phyloP scores from a whole-genome alignment of 139 green algal species.

The Chlamydomonas sphaeroides region DNA sequence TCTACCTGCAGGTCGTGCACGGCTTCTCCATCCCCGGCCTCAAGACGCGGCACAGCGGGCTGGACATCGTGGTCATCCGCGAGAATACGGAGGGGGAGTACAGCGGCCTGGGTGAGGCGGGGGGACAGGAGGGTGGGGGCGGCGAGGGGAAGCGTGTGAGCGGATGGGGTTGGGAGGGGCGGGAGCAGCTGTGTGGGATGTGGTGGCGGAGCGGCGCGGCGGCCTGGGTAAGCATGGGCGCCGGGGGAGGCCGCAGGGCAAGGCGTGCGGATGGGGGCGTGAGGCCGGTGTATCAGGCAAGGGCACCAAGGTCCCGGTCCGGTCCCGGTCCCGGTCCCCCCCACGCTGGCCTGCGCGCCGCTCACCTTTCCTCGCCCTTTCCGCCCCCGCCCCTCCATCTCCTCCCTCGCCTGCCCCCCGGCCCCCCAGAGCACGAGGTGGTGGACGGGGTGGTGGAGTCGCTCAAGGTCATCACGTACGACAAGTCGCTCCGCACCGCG shows the following conservation, averaged over 20 bases:
- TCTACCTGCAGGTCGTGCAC: constrained; percentile 47
- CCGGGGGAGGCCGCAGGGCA: too few species aligned
- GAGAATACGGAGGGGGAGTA: constrained; percentile 96
- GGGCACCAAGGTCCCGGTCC: too few species aligned
- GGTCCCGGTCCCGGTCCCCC: too few species aligned
- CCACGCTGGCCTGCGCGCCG: too few species aligned
- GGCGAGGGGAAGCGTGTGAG: not conserved
- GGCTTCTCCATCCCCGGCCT: constrained; percentile 88
- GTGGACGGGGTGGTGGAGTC: constrained; percentile 92
- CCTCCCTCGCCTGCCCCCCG: not conserved
- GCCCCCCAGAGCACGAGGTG: constrained; percentile 85
- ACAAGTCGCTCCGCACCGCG: constrained; percentile 80
- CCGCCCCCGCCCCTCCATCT: not conserved
- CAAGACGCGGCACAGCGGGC: constrained; percentile 84
- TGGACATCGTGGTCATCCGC: constrained; percentile 94
- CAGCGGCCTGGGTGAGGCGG: constrained; percentile 73
- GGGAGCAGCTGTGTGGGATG: too few species aligned
- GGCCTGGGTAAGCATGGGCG: too few species aligned
- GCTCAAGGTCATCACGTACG: constrained; percentile 93
- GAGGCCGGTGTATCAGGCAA: too few species aligned
- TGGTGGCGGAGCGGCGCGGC: too few species aligned
- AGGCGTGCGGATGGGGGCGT: too few species aligned
- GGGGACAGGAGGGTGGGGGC: not conserved
- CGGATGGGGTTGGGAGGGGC: not conserved
- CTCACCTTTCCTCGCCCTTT: too few species aligned